These are phyloP conservation scores for Toxoplasma gondii DNA, from an alignment of 169 alveolate species.

Conservation along the genomic window DNA sequence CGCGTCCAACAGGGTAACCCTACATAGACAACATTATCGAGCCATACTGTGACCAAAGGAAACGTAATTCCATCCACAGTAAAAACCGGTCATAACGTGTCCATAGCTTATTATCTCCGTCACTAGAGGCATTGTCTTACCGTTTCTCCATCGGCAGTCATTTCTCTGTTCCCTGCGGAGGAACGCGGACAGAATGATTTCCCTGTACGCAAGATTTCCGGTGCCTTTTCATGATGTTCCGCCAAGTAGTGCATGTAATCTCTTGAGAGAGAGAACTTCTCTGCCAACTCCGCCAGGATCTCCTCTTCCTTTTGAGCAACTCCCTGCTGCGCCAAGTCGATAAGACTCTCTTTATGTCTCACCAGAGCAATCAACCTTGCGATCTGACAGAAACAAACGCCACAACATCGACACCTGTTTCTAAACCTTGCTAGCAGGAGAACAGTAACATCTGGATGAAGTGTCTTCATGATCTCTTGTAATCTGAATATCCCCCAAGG, in stretches of 20 bases:
- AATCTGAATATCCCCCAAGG: no score
- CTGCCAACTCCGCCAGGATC: not conserved
- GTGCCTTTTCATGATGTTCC: not conserved
- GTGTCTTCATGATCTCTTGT: no score
- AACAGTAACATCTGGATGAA: no score
- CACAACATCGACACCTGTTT: not conserved
- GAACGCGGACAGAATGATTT: not conserved
- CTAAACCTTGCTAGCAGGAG: no score
- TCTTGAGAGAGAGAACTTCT: slow-evolving; percentile 15
- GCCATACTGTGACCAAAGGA: no score
- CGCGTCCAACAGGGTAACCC: no score
- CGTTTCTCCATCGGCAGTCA: not conserved
- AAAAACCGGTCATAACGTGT: no score
- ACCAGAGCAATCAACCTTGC: not conserved
- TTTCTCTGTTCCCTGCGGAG: not conserved
- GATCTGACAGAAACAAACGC: not conserved
- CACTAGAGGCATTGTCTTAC: not conserved
- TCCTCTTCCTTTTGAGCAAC: slow-evolving; percentile 1
- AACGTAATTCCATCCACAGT: no score
- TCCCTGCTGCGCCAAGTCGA: not conserved
- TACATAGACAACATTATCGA: no score
- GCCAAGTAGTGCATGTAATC: slow-evolving; percentile 10
- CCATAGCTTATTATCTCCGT: no score
- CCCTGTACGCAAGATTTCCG: slow-evolving; percentile 27
- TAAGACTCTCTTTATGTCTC: not conserved